Conservation (phyloP, 345 rosid species). For the Iberis pinnata region DNA sequence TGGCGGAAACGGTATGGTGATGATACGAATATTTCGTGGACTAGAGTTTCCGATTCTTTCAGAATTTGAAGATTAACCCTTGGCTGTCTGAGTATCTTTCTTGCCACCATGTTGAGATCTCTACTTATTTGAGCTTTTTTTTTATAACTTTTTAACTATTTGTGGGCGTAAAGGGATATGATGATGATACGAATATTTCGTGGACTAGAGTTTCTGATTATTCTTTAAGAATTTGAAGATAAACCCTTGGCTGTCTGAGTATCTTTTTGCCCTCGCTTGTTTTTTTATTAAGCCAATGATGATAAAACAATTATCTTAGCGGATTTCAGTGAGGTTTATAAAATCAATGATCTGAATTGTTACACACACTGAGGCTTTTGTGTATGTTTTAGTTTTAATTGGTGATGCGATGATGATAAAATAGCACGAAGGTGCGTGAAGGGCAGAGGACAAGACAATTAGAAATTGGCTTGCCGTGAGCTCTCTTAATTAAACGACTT, state of each 20-base stretch:
- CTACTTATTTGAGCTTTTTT: too few relatives aligned
- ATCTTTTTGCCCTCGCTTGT: not conserved
- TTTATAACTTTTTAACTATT: too few relatives aligned
- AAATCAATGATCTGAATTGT: conserved; percentile 80
- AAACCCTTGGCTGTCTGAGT: conserved; percentile 99
- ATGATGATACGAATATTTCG: conserved; percentile 59
- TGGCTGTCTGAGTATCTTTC: too few relatives aligned
- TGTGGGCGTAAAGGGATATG: not conserved
- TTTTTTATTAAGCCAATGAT: conserved; percentile 51
- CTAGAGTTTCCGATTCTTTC: too few relatives aligned
- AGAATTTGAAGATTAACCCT: too few relatives aligned
- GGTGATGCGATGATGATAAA: conserved; percentile 58
- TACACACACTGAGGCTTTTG: conserved; percentile 96
- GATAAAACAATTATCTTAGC: conserved; percentile 57
- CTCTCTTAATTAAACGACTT: conserved; percentile 61
- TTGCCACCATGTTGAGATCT: too few relatives aligned
- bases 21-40: too few relatives aligned
- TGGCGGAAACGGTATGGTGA: too few relatives aligned
- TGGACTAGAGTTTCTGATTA: conserved; percentile 99
- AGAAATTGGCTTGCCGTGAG: conserved; percentile 88
- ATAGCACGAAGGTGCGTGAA: conserved; percentile 51
- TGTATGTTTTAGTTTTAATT: not conserved
- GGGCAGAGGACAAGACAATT: conserved; percentile 65
- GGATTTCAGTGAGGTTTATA: conserved; percentile 24
- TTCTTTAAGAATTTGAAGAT: conserved; percentile 63